Percentiles rank a stretch among this genome's conserved stretches.
Conservation (phyloP, 2,329 filamentous ascomycete species). For the Aspergillus sp. region DNA sequence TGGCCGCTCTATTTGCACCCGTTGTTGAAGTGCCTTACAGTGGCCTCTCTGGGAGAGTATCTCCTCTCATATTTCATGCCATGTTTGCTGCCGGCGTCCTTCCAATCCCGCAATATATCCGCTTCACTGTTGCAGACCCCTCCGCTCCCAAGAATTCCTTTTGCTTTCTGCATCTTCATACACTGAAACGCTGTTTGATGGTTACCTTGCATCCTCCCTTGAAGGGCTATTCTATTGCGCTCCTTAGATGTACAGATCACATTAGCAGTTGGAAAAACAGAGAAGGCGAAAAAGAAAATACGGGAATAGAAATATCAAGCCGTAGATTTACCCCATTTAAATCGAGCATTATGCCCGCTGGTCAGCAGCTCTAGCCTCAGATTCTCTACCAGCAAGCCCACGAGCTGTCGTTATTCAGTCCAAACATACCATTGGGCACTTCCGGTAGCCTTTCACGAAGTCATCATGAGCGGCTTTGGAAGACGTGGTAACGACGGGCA, state of each 20-base stretch:
- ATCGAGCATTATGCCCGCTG: constrained; percentile 11
- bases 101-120: not conserved
- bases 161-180: constrained; percentile 24
- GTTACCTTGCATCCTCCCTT: constrained; percentile 28
- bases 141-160: constrained; percentile 30
- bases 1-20: not conserved
- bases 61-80: constrained; percentile 1
- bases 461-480: constrained; percentile 45
- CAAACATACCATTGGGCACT: not conserved
- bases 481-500: constrained; percentile 43
- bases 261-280: constrained; percentile 17
- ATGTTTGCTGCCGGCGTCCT: constrained; percentile 8
- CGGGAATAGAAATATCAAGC: not conserved
- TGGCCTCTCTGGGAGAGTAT: not conserved
- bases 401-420: not conserved
- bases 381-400: not conserved
- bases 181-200: constrained; percentile 3
- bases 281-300: not conserved
- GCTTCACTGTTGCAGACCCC: not conserved
- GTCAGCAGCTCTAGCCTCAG: not conserved
- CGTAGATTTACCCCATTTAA: constrained; percentile 3
- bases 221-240: constrained; percentile 27
- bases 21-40: constrained; percentile 10
- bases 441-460: not conserved
- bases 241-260: constrained; percentile 31